Conservation (phyloP, 2,329 filamentous ascomycete genomes). For the Pseudopithomyces maydicus region DNA sequence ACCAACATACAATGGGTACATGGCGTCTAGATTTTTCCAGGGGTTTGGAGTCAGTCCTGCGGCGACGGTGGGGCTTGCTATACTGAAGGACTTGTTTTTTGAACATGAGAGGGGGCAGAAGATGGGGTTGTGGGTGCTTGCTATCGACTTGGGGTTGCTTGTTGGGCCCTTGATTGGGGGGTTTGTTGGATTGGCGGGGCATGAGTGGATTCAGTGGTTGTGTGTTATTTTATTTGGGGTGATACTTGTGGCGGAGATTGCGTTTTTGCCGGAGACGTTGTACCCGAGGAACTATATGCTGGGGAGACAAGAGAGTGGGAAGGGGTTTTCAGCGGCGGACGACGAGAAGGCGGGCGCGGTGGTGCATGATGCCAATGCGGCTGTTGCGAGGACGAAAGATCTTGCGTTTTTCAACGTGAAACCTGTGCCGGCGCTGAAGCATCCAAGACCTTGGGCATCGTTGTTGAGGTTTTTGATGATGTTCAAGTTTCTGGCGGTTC, state of each 20-base stretch:
- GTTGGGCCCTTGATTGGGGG: conserved; percentile 3
- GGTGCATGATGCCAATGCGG: neutral
- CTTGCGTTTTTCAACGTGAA: neutral
- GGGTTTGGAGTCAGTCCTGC: conserved; percentile 3
- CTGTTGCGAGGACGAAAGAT: neutral
- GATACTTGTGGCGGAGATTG: neutral
- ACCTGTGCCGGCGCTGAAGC: neutral
- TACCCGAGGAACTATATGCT: conserved; percentile 4
- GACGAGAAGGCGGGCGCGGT: neutral
- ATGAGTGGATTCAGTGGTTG: conserved; percentile 4
- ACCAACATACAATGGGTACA: neutral
- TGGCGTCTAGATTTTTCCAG: conserved; percentile 4
- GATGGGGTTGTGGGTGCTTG: conserved; percentile 6
- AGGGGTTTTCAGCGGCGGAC: neutral
- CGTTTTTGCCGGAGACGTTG: neutral
- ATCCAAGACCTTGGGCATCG: conserved; percentile 1
- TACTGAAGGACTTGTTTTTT: conserved; percentile 5
- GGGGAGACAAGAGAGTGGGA: neutral
- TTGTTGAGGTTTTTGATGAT: conserved; percentile 4
- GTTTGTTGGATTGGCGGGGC: neutral
- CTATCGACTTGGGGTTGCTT: conserved; percentile 2
- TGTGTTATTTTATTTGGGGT: conserved; percentile 4
- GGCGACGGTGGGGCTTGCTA: conserved; percentile 1
- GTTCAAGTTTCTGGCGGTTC: neutral
- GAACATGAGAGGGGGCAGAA: conserved; percentile 5